Evolutionary conservation across 1,284 basidiomycete species (phyloP).

Genomic region (Omphalotus olearius): DNA sequence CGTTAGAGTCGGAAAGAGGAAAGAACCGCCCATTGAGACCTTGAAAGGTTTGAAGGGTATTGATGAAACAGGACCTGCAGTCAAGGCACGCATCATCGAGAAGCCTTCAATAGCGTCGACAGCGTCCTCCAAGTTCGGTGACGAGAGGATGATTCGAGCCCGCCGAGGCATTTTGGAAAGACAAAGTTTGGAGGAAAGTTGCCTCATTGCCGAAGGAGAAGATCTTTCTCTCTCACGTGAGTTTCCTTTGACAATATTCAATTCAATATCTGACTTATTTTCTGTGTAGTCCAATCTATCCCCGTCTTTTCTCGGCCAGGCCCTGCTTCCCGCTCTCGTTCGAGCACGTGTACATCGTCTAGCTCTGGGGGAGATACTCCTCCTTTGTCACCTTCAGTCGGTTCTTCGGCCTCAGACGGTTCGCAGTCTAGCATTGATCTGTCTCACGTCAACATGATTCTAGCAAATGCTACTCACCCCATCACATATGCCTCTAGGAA

Average conservation of each 20-base stretch:
- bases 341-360: slow-evolving; percentile 57
- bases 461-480: slow-evolving; percentile 35
- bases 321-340: slow-evolving; percentile 52
- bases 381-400: slow-evolving; percentile 60
- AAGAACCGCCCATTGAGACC: slow-evolving; percentile 37
- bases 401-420: slow-evolving; percentile 63
- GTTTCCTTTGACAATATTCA: slow-evolving; percentile 20
- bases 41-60: slow-evolving; percentile 23
- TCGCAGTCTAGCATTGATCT: slow-evolving; percentile 76
- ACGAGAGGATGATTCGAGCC: slow-evolving; percentile 62
- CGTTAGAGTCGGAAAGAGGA: slow-evolving; percentile 58
- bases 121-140: slow-evolving; percentile 57
- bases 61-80: slow-evolving; percentile 19
- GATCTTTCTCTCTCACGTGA: slow-evolving; percentile 52
- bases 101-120: slow-evolving; percentile 63
- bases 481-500: slow-evolving; percentile 31
- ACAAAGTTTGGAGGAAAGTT: slow-evolving; percentile 65
- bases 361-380: slow-evolving; percentile 69
- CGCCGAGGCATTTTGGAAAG: slow-evolving; percentile 56
- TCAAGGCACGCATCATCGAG: slow-evolving; percentile 43
- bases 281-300: slow-evolving; percentile 33
- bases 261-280: neutral
- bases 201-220: slow-evolving; percentile 59
- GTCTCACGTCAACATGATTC: slow-evolving; percentile 48
- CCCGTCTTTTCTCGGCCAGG: slow-evolving; percentile 58